A percentile compares a stretch with the other conserved stretches of the same genome.
phyloP scores from a whole-genome alignment of 2,329 filamentous ascomycete species.

The Talaromyces sp. region DNA sequence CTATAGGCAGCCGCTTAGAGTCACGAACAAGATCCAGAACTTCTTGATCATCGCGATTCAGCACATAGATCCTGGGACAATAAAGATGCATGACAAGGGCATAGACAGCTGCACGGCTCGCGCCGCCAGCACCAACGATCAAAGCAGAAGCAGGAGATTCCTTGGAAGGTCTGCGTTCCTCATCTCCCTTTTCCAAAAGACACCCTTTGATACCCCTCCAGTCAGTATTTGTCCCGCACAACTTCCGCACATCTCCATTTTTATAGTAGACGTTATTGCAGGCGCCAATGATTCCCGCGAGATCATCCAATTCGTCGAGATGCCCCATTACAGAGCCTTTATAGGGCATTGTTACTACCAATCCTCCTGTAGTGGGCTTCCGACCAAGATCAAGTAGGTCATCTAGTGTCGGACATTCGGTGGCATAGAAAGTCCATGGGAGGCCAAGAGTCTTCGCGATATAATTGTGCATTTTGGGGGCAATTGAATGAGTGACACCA shows the following conservation, averaged over 20 bases:
- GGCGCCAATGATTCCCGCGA: slow-evolving; percentile 13
- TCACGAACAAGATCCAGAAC: slow-evolving; percentile 15
- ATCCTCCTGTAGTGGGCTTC: slow-evolving; percentile 12
- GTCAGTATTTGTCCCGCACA: slow-evolving; percentile 22
- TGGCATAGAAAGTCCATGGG: slow-evolving; percentile 18
- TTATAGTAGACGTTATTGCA: slow-evolving; percentile 22
- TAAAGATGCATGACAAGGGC: slow-evolving; percentile 15
- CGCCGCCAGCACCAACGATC: slow-evolving; percentile 20
- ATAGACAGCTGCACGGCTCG: slow-evolving; percentile 21
- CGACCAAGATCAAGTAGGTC: slow-evolving; percentile 12
- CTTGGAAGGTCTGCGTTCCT: slow-evolving; percentile 9
- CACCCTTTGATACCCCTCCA: slow-evolving; percentile 20
- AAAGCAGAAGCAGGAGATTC: slow-evolving; percentile 11
- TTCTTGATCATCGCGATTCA: slow-evolving; percentile 35
- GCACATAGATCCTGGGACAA: slow-evolving; percentile 16
- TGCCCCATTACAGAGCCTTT: slow-evolving; percentile 16
- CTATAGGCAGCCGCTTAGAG: slow-evolving; percentile 6
- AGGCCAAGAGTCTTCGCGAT: slow-evolving; percentile 20
- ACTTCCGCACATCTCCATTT: not conserved
- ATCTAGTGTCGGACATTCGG: slow-evolving; percentile 15
- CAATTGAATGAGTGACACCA: slow-evolving; percentile 21
- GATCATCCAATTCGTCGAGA: slow-evolving; percentile 15
- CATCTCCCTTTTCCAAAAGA: slow-evolving; percentile 16
- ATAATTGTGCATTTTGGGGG: slow-evolving; percentile 21
- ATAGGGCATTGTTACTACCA: slow-evolving; percentile 23